phyloP scores from a whole-genome alignment of 1,284 basidiomycete genomes.

The Xerocomus amazonicus region DNA sequence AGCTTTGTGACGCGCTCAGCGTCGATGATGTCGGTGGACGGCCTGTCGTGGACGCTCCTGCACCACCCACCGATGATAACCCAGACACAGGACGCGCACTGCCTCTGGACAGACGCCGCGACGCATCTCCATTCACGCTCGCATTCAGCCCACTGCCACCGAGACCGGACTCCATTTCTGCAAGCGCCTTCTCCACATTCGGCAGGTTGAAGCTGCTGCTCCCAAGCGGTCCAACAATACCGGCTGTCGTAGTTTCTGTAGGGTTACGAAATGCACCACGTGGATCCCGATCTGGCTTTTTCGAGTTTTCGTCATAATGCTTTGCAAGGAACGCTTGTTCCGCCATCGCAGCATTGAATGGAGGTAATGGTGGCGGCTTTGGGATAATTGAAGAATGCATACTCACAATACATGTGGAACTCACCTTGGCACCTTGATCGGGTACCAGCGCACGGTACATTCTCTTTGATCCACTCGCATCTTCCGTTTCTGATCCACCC shows the following conservation, averaged over 20 bases:
- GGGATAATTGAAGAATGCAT: background rate
- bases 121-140: slow-evolving; percentile 32
- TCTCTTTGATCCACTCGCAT: slow-evolving; percentile 50
- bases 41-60: slow-evolving; percentile 14
- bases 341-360: slow-evolving; percentile 73
- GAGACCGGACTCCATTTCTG: slow-evolving; percentile 74
- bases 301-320: slow-evolving; percentile 85
- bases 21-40: slow-evolving; percentile 39
- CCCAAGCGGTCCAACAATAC: slow-evolving; percentile 86
- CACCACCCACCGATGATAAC: slow-evolving; percentile 10
- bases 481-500: slow-evolving; percentile 37
- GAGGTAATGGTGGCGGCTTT: slow-evolving; percentile 64
- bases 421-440: slow-evolving; percentile 69
- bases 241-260: slow-evolving; percentile 46
- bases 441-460: slow-evolving; percentile 63
- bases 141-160: slow-evolving; percentile 25
- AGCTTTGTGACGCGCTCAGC: slow-evolving; percentile 42
- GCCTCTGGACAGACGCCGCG: slow-evolving; percentile 35
- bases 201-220: slow-evolving; percentile 80
- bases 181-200: slow-evolving; percentile 79
- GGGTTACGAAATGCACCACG: slow-evolving; percentile 82
- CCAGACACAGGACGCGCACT: slow-evolving; percentile 30
- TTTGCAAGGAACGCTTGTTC: slow-evolving; percentile 86
- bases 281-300: slow-evolving; percentile 85
- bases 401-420: slow-evolving; percentile 7